A percentile compares a stretch with the other conserved stretches of the same genome.
Evolutionary conservation across 2,329 filamentous ascomycete species (phyloP).

Genomic region (Arthroderma sp.): DNA sequence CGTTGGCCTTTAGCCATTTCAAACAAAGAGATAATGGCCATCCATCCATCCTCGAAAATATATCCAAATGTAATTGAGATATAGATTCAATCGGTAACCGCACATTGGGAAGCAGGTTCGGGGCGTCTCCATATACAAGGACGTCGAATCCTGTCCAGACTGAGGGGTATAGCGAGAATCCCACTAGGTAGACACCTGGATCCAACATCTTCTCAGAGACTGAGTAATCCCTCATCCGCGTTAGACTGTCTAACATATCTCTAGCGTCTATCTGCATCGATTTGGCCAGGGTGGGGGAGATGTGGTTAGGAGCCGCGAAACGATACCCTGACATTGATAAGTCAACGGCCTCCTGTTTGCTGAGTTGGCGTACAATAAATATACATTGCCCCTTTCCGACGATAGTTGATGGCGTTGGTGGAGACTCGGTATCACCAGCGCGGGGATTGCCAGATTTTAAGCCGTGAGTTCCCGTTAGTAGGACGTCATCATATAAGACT

Average conservation of each 20-base stretch:
- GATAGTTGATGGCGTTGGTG: conserved; percentile 21
- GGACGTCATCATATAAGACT: conserved; percentile 61
- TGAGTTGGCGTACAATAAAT: conserved; percentile 59
- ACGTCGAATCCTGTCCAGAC: conserved; percentile 51
- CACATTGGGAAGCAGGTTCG: conserved; percentile 50
- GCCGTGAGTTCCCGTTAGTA: conserved; percentile 47
- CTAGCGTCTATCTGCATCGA: conserved; percentile 60
- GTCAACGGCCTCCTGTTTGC: conserved; percentile 47
- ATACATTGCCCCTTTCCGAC: conserved; percentile 66
- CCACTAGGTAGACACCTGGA: conserved; percentile 32
- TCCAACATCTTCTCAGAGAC: conserved; percentile 17
- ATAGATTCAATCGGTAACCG: conserved; percentile 44
- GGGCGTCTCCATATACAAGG: conserved; percentile 44
- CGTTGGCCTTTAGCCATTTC: conserved; percentile 24
- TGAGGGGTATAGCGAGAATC: conserved; percentile 36
- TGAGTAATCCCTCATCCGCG: conserved; percentile 50
- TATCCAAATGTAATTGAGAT: conserved; percentile 43
- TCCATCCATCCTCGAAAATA: conserved; percentile 36
- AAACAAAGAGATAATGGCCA: conserved; percentile 28
- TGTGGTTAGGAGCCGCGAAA: conserved; percentile 60
- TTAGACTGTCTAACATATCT: conserved; percentile 50
- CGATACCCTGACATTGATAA: conserved; percentile 62
- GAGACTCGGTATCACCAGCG: conserved; percentile 29
- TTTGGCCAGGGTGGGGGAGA: conserved; percentile 55
- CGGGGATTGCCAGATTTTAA: conserved; percentile 18